Evolutionary conservation across 2,329 filamentous ascomycete genomes (phyloP), one percentile per base, ranked within the genome.

Genomic region (Aspergillus glaucus): DNA sequence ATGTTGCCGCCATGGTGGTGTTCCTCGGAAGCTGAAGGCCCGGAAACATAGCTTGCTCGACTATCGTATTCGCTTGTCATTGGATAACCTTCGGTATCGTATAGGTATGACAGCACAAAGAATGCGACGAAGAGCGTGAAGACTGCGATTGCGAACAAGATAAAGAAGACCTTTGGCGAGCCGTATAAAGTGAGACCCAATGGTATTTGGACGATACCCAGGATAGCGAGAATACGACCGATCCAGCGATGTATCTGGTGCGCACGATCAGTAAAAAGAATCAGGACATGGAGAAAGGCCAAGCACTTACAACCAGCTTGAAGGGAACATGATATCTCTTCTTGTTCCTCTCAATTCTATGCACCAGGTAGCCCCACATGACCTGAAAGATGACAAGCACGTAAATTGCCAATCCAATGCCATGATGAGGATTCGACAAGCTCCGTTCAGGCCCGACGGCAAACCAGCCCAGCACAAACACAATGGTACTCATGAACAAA

Each of bases 161-260:
- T 83, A 66, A 97, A 98, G 3, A 91, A 78, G 34, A 79, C 81
- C 61, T 86, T 82, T 4, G 93, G 92, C 26, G 91, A 95, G 5
- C 93, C 93, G 62, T 96, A 98, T 1, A 98, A 76, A 0, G 91
- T 91, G 43, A 98, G 76, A 0, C 93, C 93, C 0, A 98, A 77
- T 0, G 93, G 87, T 9, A 98, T 82, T 65, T 98, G 93, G 3
- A 85, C 79, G 55, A 97, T 84, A 0, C 88, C 93, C 3, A 98
- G 75, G 15, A 97, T 70, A 2, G 87, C 86, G 59, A 92, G 82
- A 0, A 80, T 73, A 49, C 91, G 79, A 15, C 93, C 93, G 15
- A 87, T 72, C 89, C 93, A 96, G 64, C 91, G 87, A 71, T 98
- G 93, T 39, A 97, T 68, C 77, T 87, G 77, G 34, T 64, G 55